Evolutionary conservation across 129 eudicot genomes (phyloP), one percentile per base, ranked within the genome.

Genomic region (Solidago caesia): DNA sequence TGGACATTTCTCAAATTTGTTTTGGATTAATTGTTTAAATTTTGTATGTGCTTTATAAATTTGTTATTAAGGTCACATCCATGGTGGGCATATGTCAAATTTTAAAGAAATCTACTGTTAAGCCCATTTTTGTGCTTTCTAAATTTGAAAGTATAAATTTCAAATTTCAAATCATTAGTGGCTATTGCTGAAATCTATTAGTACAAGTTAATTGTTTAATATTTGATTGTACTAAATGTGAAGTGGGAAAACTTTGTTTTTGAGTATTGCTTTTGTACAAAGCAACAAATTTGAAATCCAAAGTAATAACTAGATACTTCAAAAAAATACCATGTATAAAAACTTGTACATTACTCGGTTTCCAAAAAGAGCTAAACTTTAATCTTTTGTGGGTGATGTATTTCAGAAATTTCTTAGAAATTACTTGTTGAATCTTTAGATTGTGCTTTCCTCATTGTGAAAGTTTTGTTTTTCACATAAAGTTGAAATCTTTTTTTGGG

Each of bases 381-480:
- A 33, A 72, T 71, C 78, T 55, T 79, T 65, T 25, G 55, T 44
- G 61, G 21, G 73, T 21, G 21, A 21, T 21, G 21, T 53, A 45
- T 77, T 68, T 68, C 62, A 52, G 11, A 53, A n/a, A 8, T 51
- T 63, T 72, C 73, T 64, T 72, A 44, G 62, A 55, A 64, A 10
- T 65, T 13, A 72, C 74, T 72, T 44, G 44, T 47, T 55, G 68
- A 55, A 72, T 72, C 82, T 55, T 33, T 55, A 72, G 55, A 65
- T 65, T 79, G 68, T 71, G 82, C 73, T 79, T 79, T 73, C 63
- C 21, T 56, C 61, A 57, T 66, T 8, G 13, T 41, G 57, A 73
- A 78, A 78, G 72, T 71, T 71, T 43, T 51, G 7, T 49, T 70
- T 63, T 71, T 78, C 10, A 25, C 48, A 42, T 78, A 78, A 78